A percentile compares a stretch with the other conserved stretches of the same genome.
Evolutionary conservation across 805 yeast genomes (phyloP).

Genomic region (Hanseniaspora guilliermondii): DNA sequence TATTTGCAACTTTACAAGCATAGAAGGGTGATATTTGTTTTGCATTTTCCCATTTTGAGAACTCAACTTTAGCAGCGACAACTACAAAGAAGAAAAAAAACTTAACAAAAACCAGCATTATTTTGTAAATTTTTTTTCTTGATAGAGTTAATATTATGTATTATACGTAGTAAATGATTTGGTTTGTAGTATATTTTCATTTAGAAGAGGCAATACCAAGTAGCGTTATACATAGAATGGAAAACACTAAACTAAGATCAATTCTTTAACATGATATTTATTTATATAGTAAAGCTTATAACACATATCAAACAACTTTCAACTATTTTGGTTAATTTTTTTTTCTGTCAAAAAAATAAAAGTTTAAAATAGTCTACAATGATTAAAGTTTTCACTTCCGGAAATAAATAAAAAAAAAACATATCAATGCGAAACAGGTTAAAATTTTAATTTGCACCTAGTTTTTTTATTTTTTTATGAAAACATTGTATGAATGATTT

Average conservation of each 20-base stretch:
- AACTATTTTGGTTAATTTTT: neutral
- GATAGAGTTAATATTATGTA: neutral
- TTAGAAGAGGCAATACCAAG: too few species aligned
- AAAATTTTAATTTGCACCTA: neutral
- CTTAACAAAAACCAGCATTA: neutral
- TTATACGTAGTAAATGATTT: too few species aligned
- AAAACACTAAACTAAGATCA: too few species aligned
- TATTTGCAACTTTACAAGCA: slow-evolving; percentile 22
- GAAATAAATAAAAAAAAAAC: neutral
- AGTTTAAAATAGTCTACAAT: neutral
- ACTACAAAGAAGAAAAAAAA: neutral
- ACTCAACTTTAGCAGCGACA: neutral
- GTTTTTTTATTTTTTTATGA: neutral
- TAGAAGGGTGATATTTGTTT: neutral
- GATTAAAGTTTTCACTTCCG: neutral
- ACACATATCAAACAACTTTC: too few species aligned
- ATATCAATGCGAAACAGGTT: neutral
- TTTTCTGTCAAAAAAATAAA: neutral
- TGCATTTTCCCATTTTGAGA: neutral
- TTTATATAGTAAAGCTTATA: too few species aligned
- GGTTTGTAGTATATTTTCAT: too few species aligned
- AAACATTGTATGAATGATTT: neutral
- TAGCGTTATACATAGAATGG: too few species aligned
- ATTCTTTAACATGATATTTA: too few species aligned
- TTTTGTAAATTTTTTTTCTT: neutral